phyloP scores from a whole-genome alignment of 1,284 basidiomycete genomes.

The Melanopsichium pennsylvanicum region DNA sequence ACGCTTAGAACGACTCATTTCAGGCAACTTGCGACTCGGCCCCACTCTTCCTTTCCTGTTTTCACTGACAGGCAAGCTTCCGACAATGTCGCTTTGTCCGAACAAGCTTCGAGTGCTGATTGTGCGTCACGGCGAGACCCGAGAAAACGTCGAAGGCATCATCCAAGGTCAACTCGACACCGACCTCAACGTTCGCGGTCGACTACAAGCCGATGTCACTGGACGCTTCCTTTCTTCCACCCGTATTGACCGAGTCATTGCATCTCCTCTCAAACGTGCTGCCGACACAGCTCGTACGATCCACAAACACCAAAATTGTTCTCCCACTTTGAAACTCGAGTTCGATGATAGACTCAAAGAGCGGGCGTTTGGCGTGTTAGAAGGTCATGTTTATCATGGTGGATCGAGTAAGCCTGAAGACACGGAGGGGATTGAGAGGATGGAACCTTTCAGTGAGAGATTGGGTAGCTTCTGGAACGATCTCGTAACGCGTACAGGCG shows the following conservation, averaged over 20 bases:
- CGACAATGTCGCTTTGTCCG: too few species aligned
- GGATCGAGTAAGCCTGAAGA: slow-evolving; percentile 44
- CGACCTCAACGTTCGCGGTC: slow-evolving; percentile 52
- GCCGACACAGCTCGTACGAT: slow-evolving; percentile 39
- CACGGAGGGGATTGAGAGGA: slow-evolving; percentile 56
- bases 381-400: slow-evolving; percentile 55
- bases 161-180: slow-evolving; percentile 65
- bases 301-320: slow-evolving; percentile 4
- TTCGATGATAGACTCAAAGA: slow-evolving; percentile 57
- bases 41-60: too few species aligned
- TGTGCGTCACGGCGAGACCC: slow-evolving; percentile 63
- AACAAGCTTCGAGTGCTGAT: slow-evolving; percentile 46
- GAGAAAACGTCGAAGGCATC: slow-evolving; percentile 60
- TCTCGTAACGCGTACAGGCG: slow-evolving; percentile 16
- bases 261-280: slow-evolving; percentile 54
- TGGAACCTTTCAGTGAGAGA: slow-evolving; percentile 40
- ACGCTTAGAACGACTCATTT: too few species aligned
- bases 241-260: slow-evolving; percentile 53
- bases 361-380: slow-evolving; percentile 56
- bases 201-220: slow-evolving; percentile 50
- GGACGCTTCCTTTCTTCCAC: slow-evolving; percentile 42
- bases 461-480: slow-evolving; percentile 56
- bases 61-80: too few species aligned
- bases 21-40: too few species aligned
- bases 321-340: slow-evolving; percentile 7